Base-by-base conservation (phyloP, 495 filamentous ascomycete species). In the Penicillium argentinense region DNA sequence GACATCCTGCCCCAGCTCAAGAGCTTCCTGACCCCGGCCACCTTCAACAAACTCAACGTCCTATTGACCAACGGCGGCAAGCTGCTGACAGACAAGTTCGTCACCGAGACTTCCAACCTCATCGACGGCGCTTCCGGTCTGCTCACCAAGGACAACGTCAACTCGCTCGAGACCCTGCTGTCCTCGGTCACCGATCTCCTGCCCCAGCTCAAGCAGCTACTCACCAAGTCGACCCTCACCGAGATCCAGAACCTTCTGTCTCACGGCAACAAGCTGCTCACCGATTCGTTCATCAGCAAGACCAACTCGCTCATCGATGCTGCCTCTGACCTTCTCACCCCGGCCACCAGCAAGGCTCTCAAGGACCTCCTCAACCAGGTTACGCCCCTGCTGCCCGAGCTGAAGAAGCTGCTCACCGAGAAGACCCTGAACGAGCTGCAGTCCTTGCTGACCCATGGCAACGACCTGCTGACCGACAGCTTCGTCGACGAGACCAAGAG, bases 221-320 rank as follows among this genome's bases (percentile, higher is more conserved):
- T 62, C 2, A 42, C 9, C 16, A 27, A 16, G 30, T 37, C 14
- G 12, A 70, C 69, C 7, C 51, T 74, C 29, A 49, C 53, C 18
- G 71, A 68, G 19, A 45, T 74, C 1, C 25, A 60, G 29, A 60
- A 43, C 16, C 62, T 74, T 12, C 62, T 74, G 26, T 52, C 48
- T 9, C 71, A 75, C 37, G 68, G 63, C 13, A 67, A 71, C 42
- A 43, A 59, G 8, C 59, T 74, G 18, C 42, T 74, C 8, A 71
- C 71, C 5, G 16, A 34, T 9, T 28, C 45, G 11, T 63, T 74
- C 45, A 57, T 73, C 45, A 39, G 19, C 9, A 29, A 39, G 37
- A 47, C 37, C 37, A 18, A 47, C 26, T 40, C 27, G 4, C 34
- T 47, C 16, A 44, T 61, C 42, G 41, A 51, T 37, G 60, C 44